Conservation (phyloP, 805 yeast species). For the Metschnikowia henanensis region DNA sequence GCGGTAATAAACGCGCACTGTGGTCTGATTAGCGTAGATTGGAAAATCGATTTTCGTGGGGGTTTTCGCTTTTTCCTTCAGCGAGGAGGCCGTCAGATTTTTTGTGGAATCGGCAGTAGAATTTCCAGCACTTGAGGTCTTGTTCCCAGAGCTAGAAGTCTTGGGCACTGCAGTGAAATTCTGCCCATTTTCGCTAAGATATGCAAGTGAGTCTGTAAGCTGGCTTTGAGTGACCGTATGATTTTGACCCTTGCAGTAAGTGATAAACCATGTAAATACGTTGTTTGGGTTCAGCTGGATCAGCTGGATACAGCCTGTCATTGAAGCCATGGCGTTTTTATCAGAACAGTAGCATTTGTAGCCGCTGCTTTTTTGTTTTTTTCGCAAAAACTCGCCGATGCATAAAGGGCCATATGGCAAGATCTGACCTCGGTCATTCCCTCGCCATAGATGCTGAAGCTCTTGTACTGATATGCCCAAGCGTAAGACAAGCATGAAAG, state of each 20-base stretch:
- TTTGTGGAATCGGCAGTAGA: background rate
- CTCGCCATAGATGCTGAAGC: background rate
- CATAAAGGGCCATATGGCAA: background rate
- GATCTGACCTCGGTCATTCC: background rate
- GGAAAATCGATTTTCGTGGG: slow-evolving; percentile 7
- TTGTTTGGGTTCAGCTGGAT: background rate
- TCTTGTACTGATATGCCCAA: background rate
- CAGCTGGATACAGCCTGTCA: background rate
- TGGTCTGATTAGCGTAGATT: slow-evolving; percentile 1
- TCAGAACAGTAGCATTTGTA: background rate
- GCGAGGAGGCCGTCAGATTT: slow-evolving; percentile 9
- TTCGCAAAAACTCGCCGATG: background rate
- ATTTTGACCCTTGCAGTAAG: background rate
- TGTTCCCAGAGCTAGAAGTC: background rate
- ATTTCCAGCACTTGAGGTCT: background rate
- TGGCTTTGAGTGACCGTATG: background rate
- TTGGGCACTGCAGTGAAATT: slow-evolving; percentile 13
- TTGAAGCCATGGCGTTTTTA: background rate
- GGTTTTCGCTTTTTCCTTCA: slow-evolving; percentile 17
- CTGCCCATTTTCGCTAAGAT: background rate
- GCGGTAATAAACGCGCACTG: background rate
- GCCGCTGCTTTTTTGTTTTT: background rate
- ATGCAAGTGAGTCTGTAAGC: background rate
- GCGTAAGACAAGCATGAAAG: background rate
- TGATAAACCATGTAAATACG: background rate